Evolutionary conservation across 2,329 filamentous ascomycete species (phyloP).

Genomic region (Clonostachys solani): DNA sequence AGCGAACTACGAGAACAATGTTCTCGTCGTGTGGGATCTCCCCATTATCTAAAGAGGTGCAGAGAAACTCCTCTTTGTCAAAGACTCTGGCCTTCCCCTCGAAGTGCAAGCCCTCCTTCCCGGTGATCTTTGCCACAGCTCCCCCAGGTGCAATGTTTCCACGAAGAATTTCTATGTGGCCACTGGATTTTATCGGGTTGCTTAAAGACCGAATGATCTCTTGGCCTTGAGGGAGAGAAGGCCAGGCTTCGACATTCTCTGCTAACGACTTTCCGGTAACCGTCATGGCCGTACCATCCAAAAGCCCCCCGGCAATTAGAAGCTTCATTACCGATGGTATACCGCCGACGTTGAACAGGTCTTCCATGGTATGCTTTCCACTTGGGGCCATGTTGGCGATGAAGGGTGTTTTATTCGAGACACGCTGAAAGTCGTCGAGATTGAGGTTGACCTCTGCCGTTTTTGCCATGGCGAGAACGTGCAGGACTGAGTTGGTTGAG

Average conservation of each 20-base stretch:
- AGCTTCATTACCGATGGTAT: slow-evolving; percentile 83
- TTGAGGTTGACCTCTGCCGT: slow-evolving; percentile 74
- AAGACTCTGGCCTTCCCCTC: slow-evolving; percentile 79
- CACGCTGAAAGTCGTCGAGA: slow-evolving; percentile 77
- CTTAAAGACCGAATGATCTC: slow-evolving; percentile 80
- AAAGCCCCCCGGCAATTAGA: slow-evolving; percentile 68
- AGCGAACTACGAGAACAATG: slow-evolving; percentile 84
- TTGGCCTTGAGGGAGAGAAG: slow-evolving; percentile 73
- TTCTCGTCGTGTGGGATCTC: slow-evolving; percentile 61
- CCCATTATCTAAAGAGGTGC: slow-evolving; percentile 69
- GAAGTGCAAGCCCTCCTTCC: slow-evolving; percentile 85
- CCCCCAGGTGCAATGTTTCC: slow-evolving; percentile 88
- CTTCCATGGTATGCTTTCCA: slow-evolving; percentile 83
- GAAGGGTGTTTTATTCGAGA: slow-evolving; percentile 79
- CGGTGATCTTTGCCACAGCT: slow-evolving; percentile 93
- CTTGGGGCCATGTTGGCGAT: slow-evolving; percentile 81
- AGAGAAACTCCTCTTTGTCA: slow-evolving; percentile 77
- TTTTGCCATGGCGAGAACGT: slow-evolving; percentile 87
- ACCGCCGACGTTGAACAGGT: slow-evolving; percentile 81
- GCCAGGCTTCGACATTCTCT: slow-evolving; percentile 75
- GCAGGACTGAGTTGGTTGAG: slow-evolving; percentile 83
- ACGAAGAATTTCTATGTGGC: slow-evolving; percentile 82
- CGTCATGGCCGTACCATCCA: slow-evolving; percentile 75
- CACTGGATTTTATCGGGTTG: slow-evolving; percentile 71
- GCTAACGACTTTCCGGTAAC: slow-evolving; percentile 81